Evolutionary conservation across 805 yeast genomes (phyloP), one percentile per base, ranked within the genome.

Genomic region (Suhomyces xylopsoci): DNA sequence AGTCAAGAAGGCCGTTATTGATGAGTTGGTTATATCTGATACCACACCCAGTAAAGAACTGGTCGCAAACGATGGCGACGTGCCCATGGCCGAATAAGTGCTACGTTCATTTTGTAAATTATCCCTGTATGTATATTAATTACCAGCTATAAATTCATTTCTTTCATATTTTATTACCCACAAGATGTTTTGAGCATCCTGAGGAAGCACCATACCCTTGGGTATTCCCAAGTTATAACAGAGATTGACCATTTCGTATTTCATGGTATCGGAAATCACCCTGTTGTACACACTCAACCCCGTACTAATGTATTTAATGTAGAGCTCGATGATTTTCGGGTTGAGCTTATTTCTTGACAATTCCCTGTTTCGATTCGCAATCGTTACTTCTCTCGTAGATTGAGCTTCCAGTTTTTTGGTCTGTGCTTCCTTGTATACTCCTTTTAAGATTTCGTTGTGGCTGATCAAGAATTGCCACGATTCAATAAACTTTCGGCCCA

Each of bases 401-500:
- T 2, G 19, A 3, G 15, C 24, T 5, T 26, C 36, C n/a, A 15
- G 14, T 12, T 17, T 17, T 5, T 28, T 15, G 36, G 20, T 7
- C 12, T 38, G 42, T 46, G 22, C 15, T 28, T 47, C 40, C 24
- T 48, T 26, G 30, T 20, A 28, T 2, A 40, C 34, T 6, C n/a
- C 26, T 12, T 10, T n/a, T 3, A 55, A 40, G 10, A 50, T 26
- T 1, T 26, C 14, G 19, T 47, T 41, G 30, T 52, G 47, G 12
- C 14, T 32, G 10, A 26, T 26, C 30, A 58, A 45, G 19, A 51
- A 60, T 8, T 62, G 65, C 81, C 83, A 82, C 45, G 82, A 59
- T 4, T 79, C 82, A 25, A 71, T 55, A 51, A 81, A 81, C 50
- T 79, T 72, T 24, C 72, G 65, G 5, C 77, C 63, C 55, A 83